Conservation (phyloP, 495 filamentous ascomycete species). For the Neurospora sp. region DNA sequence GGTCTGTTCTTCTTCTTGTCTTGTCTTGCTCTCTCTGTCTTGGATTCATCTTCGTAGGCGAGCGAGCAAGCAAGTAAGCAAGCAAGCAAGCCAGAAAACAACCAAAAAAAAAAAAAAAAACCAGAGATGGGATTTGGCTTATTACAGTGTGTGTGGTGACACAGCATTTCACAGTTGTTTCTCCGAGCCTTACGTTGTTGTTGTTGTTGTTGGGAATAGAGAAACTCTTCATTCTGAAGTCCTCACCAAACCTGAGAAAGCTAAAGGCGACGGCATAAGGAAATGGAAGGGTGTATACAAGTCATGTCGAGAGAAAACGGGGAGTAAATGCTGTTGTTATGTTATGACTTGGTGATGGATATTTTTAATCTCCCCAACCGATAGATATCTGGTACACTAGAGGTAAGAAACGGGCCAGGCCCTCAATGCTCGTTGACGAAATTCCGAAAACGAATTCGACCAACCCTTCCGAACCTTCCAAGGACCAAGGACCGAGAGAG, state of each 20-base stretch:
- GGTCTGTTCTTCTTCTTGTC: not conserved
- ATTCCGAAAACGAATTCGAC: not conserved
- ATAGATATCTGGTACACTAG: not conserved
- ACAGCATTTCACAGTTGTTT: not conserved
- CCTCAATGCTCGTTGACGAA: not conserved
- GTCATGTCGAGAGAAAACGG: not conserved
- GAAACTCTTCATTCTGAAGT: not conserved
- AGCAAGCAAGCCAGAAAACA: not conserved
- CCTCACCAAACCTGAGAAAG: not conserved
- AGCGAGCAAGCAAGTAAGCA: not conserved
- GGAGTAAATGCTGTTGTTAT: not conserved
- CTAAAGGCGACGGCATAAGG: too few relatives aligned
- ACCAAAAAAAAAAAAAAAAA: not conserved
- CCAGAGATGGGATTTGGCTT: not conserved
- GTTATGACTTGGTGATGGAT: not conserved
- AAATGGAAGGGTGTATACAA: not conserved
- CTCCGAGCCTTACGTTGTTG: not conserved
- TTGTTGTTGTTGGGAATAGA: too few relatives aligned
- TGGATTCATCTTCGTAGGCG: not conserved
- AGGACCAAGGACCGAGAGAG: not conserved
- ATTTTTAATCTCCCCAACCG: not conserved
- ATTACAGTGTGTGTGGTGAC: not conserved
- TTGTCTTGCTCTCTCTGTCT: not conserved
- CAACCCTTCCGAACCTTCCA: not conserved
- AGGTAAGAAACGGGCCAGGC: not conserved